Evolutionary conservation across 2,329 filamentous ascomycete genomes (phyloP).

Genomic region (Apiospora arundinis): DNA sequence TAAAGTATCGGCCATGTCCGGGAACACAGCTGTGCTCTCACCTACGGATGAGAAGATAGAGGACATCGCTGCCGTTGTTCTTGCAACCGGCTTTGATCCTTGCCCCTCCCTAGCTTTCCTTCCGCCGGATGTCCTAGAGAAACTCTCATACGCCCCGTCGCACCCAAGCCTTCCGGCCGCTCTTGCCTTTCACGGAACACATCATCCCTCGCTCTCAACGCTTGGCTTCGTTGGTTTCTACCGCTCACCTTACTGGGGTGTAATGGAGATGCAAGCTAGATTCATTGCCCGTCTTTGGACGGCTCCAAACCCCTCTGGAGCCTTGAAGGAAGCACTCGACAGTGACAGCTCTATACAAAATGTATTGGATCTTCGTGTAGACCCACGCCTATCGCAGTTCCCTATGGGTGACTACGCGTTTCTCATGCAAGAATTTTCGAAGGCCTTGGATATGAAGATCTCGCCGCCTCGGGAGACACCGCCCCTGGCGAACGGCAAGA

Average conservation of each 20-base stretch:
- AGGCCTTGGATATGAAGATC: slow-evolving; percentile 60
- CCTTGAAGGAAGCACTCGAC: slow-evolving; percentile 48
- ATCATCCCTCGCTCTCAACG: slow-evolving; percentile 64
- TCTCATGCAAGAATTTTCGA: slow-evolving; percentile 73
- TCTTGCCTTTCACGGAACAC: slow-evolving; percentile 70
- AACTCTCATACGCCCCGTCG: slow-evolving; percentile 62
- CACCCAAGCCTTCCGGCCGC: slow-evolving; percentile 67
- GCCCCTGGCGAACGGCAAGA: slow-evolving; percentile 47
- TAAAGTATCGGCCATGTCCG: slow-evolving; percentile 47
- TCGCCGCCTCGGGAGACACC: slow-evolving; percentile 44
- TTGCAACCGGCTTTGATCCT: slow-evolving; percentile 78
- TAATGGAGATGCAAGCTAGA: slow-evolving; percentile 86
- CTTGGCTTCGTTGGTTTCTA: slow-evolving; percentile 86
- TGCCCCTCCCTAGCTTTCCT: slow-evolving; percentile 70
- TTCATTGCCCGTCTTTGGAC: slow-evolving; percentile 69
- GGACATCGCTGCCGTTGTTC: slow-evolving; percentile 70
- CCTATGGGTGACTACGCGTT: slow-evolving; percentile 85
- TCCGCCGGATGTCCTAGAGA: slow-evolving; percentile 57
- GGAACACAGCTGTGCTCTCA: slow-evolving; percentile 43
- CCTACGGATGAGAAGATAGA: slow-evolving; percentile 47
- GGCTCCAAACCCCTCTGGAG: slow-evolving; percentile 31
- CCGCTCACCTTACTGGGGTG: slow-evolving; percentile 82
- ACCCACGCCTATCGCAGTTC: slow-evolving; percentile 68
- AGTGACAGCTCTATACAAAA: slow-evolving; percentile 52
- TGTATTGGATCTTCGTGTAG: slow-evolving; percentile 57